Percentiles rank a stretch among this genome's conserved stretches.
Conservation (phyloP, 2,329 filamentous ascomycete species). For the Pseudocercospora fuligena region DNA sequence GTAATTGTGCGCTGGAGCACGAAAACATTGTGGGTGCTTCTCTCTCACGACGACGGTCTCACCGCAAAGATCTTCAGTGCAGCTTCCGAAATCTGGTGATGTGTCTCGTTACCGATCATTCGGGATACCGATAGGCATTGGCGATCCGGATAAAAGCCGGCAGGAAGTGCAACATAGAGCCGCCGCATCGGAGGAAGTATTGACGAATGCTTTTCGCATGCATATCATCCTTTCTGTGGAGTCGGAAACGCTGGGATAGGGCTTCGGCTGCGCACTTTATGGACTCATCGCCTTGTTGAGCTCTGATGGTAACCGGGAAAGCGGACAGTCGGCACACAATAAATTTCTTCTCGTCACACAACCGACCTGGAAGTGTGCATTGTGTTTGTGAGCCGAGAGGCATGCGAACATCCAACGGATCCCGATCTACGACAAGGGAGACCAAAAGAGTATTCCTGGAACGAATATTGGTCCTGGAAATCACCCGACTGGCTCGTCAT, state of each 20-base stretch:
- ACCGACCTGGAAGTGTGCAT: background rate
- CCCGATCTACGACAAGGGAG: background rate
- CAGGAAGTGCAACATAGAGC: constrained; percentile 2
- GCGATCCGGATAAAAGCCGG: constrained; percentile 9
- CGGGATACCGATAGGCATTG: constrained; percentile 10
- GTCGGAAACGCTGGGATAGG: background rate
- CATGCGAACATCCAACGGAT: background rate
- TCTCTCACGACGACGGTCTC: constrained; percentile 7
- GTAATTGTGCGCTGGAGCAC: background rate
- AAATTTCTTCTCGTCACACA: background rate
- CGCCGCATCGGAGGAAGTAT: background rate
- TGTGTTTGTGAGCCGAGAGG: background rate
- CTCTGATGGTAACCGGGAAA: background rate
- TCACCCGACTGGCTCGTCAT: constrained; percentile 10
- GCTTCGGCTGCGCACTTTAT: background rate
- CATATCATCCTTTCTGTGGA: constrained; percentile 1
- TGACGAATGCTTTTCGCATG: background rate
- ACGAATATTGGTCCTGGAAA: background rate
- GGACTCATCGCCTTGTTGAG: background rate
- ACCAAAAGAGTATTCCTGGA: background rate
- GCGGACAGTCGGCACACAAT: background rate
- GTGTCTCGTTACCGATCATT: constrained; percentile 20
- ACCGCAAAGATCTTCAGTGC: constrained; percentile 18
- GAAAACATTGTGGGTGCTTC: background rate
- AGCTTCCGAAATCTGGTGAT: constrained; percentile 11